phyloP scores from a whole-genome alignment of 371 early-diverging fungal genomes.

The Dentiscutata heterogama region DNA sequence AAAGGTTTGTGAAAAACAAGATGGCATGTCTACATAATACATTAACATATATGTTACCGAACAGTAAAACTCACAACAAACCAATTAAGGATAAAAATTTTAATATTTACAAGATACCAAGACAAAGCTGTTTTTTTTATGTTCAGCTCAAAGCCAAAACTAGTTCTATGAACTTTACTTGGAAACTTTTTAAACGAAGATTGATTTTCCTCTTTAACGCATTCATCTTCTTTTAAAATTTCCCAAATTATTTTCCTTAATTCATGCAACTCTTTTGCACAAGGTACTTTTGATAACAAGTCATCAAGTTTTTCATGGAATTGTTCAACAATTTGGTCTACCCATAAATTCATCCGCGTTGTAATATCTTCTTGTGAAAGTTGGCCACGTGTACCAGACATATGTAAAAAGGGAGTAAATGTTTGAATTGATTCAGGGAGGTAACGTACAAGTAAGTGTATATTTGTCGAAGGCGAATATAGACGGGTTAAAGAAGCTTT shows the following conservation, averaged over 20 bases:
- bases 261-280: slow-evolving; percentile 51
- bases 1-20: slow-evolving; percentile 47
- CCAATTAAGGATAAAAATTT: background rate
- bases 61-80: too few relatives aligned
- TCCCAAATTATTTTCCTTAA: slow-evolving; percentile 53
- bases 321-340: slow-evolving; percentile 45
- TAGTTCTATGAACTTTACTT: slow-evolving; percentile 29
- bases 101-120: slow-evolving; percentile 33
- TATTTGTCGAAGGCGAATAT: slow-evolving; percentile 64
- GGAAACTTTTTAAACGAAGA: background rate
- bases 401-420: slow-evolving; percentile 54
- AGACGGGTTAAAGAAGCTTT: slow-evolving; percentile 57
- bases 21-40: slow-evolving; percentile 42
- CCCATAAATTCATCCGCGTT: slow-evolving; percentile 49
- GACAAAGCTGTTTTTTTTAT: slow-evolving; percentile 23
- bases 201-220: background rate
- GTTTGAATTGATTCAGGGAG: slow-evolving; percentile 61
- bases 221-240: slow-evolving; percentile 50
- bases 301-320: slow-evolving; percentile 47
- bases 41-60: background rate
- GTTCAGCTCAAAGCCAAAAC: slow-evolving; percentile 33
- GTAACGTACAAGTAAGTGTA: slow-evolving; percentile 61
- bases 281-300: slow-evolving; percentile 48
- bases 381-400: slow-evolving; percentile 38
- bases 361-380: slow-evolving; percentile 46